Conservation (phyloP, 2,329 filamentous ascomycete species). For the Fusarium dlaminii region DNA sequence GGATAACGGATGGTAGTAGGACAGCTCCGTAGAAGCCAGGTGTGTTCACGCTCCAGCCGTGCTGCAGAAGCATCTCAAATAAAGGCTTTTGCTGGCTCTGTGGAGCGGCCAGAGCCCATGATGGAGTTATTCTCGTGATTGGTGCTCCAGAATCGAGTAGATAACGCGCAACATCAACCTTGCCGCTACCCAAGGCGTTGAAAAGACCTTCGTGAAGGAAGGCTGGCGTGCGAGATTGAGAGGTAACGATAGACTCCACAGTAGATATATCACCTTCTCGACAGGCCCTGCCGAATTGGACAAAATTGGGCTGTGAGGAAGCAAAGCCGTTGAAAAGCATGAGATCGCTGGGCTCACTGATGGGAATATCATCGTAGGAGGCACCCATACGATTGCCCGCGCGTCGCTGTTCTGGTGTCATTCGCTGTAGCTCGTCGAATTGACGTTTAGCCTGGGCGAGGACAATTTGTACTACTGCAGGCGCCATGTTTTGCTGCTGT, state of each 20-base stretch:
- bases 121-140: conserved; percentile 10
- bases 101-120: conserved; percentile 7
- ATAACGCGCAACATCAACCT: conserved; percentile 2
- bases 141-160: conserved; percentile 24
- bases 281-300: conserved; percentile 18
- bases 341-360: neutral
- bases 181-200: conserved; percentile 6
- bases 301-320: neutral
- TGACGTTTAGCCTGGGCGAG: neutral
- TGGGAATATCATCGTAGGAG: neutral
- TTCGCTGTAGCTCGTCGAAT: neutral
- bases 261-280: neutral
- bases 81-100: neutral
- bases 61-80: conserved; percentile 11
- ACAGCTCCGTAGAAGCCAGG: conserved; percentile 22
- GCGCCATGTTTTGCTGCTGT: neutral
- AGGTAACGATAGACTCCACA: neutral
- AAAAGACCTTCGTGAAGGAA: neutral
- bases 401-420: neutral
- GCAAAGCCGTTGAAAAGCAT: neutral
- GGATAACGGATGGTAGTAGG: conserved; percentile 15
- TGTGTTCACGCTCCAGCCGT: conserved; percentile 29
- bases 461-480: neutral
- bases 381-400: neutral
- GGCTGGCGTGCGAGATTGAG: neutral